phyloP scores from a whole-genome alignment of 352 stramenopile species.

The Phytophthora aleatoria region DNA sequence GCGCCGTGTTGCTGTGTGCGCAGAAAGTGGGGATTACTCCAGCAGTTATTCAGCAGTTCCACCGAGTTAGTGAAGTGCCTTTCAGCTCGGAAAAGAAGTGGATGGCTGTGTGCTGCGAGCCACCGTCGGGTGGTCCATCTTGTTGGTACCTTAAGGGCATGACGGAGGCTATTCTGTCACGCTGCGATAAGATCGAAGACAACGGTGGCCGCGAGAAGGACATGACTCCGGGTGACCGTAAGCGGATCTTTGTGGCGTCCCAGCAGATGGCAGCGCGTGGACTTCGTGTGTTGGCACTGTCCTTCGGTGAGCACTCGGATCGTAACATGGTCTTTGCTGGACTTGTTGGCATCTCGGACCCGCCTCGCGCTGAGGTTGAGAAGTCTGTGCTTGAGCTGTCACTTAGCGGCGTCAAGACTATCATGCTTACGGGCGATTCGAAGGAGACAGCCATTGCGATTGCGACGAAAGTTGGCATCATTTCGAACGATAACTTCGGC shows the following conservation, averaged over 20 bases:
- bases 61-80: slow-evolving; percentile 89
- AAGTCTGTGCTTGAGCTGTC: slow-evolving; percentile 65
- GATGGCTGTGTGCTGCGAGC: slow-evolving; percentile 93
- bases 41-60: slow-evolving; percentile 51
- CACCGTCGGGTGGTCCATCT: slow-evolving; percentile 44
- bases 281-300: slow-evolving; percentile 90
- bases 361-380: slow-evolving; percentile 66
- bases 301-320: slow-evolving; percentile 86
- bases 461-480: slow-evolving; percentile 93
- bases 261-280: slow-evolving; percentile 75
- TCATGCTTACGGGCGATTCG: slow-evolving; percentile 96
- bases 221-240: slow-evolving; percentile 63
- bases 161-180: slow-evolving; percentile 78
- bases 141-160: slow-evolving; percentile 85
- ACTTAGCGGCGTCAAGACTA: slow-evolving; percentile 65
- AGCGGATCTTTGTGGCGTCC: slow-evolving; percentile 66
- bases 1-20: slow-evolving; percentile 69
- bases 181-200: slow-evolving; percentile 77
- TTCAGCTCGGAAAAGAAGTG: slow-evolving; percentile 97
- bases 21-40: slow-evolving; percentile 66
- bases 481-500: slow-evolving; percentile 53
- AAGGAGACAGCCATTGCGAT: slow-evolving; percentile 96
- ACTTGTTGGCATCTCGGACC: slow-evolving; percentile 93
- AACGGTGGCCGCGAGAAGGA: slow-evolving; percentile 72
- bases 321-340: slow-evolving; percentile 91